Evolutionary conservation across 495 filamentous ascomycete genomes (phyloP), one percentile per base, ranked within the genome.

Genomic region (Lasiosphaeria miniovina): DNA sequence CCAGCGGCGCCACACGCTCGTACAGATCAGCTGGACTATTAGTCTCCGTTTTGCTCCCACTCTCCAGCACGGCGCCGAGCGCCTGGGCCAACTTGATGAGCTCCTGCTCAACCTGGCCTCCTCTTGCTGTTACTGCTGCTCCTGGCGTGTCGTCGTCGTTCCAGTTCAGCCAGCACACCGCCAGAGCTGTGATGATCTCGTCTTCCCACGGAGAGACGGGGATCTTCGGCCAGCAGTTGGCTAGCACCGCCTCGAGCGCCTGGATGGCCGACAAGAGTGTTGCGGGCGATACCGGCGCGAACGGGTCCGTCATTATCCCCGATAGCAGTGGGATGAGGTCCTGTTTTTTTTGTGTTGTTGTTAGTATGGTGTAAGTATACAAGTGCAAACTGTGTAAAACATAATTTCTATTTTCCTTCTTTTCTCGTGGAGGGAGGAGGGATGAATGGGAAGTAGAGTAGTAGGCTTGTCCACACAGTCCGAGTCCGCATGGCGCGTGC

Each of bases 181-280:
- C 75, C 0, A 91, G 58, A 0, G 78, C 86, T 49, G 79, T 84
- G 54, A 96, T 60, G 14, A 95, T 72, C 68, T 93, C 89, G n/a
- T 82, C 84, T 33, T 82, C 76, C 76, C 88, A 87, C n/a, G 62
- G 66, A 15, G 67, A 58, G 46, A 68, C 66, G 62, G 74, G 78
- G 15, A 96, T 73, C 0, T 91, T 77, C 10, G 89, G 86, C 85
- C 94, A 93, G n/a, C 82, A 84, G 49, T 79, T 87, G 31, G 82
- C 60, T n/a, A 96, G 73, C 11, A 89, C 75, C 0, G 73, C 72
- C 52, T 86, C 80, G 34, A 91, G 57, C 1, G 84, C 75, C 8
- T 75, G 64, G 6, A 82, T 68, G 2, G 86, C 83, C 0, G 80
- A 73, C 2, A 75, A 49, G 0, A 95, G 73, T 0, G 89, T 72